These are phyloP conservation scores for Ascochyta rabiei DNA, from an alignment of 2,329 filamentous ascomycete genomes.

Conservation along the genomic window DNA sequence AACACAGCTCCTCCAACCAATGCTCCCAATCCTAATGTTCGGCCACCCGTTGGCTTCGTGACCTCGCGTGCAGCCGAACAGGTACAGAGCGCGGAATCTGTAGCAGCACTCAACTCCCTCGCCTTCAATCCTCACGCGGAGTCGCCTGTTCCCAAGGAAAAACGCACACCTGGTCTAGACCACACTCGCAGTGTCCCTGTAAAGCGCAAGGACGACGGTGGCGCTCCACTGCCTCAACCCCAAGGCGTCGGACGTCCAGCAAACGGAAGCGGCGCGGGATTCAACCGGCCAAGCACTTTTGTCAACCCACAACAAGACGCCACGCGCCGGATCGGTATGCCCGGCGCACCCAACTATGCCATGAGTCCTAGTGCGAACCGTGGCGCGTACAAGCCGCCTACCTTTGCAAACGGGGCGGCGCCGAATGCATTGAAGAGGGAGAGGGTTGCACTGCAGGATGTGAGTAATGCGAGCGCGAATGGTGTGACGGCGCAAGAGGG, in stretches of 20 bases:
- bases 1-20: constrained; percentile 20
- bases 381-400: constrained; percentile 54
- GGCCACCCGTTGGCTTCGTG: constrained; percentile 53
- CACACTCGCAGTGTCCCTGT: constrained; percentile 78
- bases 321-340: constrained; percentile 58
- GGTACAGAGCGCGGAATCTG: constrained; percentile 43
- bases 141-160: constrained; percentile 73
- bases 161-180: constrained; percentile 84
- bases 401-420: constrained; percentile 28
- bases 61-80: constrained; percentile 53
- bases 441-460: constrained; percentile 51
- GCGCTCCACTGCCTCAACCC: constrained; percentile 22
- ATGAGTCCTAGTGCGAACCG: constrained; percentile 54
- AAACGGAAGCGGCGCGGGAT: constrained; percentile 14
- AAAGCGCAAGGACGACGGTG: constrained; percentile 53
- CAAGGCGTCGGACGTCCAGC: constrained; percentile 20
- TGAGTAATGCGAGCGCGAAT: constrained; percentile 51
- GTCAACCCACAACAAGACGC: constrained; percentile 56
- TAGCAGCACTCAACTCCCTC: constrained; percentile 41
- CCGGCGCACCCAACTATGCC: constrained; percentile 41
- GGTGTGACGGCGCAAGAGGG: constrained; percentile 33
- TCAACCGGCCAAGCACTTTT: constrained; percentile 47
- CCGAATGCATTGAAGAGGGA: constrained; percentile 33
- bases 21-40: constrained; percentile 22
- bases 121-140: constrained; percentile 58